Percentiles rank a stretch among this genome's conserved stretches.
These are phyloP conservation scores for Saturnispora dispora DNA, from an alignment of 805 yeast species.

Conservation along the genomic window DNA sequence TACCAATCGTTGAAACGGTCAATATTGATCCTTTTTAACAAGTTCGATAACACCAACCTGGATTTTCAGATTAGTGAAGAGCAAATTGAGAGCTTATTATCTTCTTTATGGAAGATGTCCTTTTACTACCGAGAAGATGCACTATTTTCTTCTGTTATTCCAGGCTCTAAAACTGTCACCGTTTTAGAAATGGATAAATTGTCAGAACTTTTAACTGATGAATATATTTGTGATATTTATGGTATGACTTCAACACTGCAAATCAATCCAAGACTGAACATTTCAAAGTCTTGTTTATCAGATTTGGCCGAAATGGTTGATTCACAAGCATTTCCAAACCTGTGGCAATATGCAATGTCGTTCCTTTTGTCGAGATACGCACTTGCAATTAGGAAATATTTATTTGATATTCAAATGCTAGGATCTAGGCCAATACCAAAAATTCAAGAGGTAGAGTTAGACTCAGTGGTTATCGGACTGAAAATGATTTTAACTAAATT, in stretches of 20 bases:
- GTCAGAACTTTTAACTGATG: conserved; percentile 24
- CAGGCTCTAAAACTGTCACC: background rate
- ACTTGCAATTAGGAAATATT: conserved; percentile 50
- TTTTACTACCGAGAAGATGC: conserved; percentile 51
- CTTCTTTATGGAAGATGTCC: conserved; percentile 48
- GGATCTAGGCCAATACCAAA: conserved; percentile 58
- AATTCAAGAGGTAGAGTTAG: conserved; percentile 57
- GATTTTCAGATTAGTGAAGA: conserved; percentile 7
- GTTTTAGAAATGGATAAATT: conserved; percentile 1
- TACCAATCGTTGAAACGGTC: conserved; percentile 33
- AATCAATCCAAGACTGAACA: conserved; percentile 34
- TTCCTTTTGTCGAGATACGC: conserved; percentile 51
- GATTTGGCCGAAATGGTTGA: conserved; percentile 39
- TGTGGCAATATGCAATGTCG: conserved; percentile 29
- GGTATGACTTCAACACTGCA: conserved; percentile 53
- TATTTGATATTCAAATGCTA: conserved; percentile 53
- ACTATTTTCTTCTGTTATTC: conserved; percentile 8
- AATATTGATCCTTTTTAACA: conserved; percentile 31
- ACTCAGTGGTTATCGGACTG: conserved; percentile 37
- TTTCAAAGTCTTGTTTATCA: conserved; percentile 48
- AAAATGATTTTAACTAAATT: background rate
- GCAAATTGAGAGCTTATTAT: conserved; percentile 36
- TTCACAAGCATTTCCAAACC: conserved; percentile 15
- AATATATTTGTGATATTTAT: conserved; percentile 40
- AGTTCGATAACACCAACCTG: conserved; percentile 18